Conservation (phyloP, 345 rosid species). For the Sisymbrium irio region DNA sequence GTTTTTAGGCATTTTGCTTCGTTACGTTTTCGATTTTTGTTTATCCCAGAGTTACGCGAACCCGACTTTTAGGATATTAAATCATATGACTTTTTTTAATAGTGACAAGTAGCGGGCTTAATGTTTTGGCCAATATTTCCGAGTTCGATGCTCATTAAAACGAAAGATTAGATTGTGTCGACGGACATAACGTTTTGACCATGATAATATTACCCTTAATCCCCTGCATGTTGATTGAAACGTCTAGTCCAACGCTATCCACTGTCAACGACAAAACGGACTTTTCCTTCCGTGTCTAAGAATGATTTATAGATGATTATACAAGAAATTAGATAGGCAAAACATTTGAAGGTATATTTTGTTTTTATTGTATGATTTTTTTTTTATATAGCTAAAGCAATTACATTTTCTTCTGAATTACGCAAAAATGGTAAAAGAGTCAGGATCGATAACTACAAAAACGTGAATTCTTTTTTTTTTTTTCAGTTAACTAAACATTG, state of each 20-base stretch:
- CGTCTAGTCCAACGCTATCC: background rate
- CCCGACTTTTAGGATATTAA: background rate
- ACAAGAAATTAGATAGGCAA: no score
- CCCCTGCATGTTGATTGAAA: background rate
- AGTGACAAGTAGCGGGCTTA: background rate
- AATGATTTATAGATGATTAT: background rate
- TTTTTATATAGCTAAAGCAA: no score
- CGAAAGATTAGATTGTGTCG: background rate
- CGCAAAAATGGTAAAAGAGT: background rate
- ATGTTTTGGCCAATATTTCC: background rate
- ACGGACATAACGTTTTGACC: background rate
- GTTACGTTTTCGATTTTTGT: background rate
- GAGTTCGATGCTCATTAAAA: background rate
- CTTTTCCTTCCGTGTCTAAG: background rate
- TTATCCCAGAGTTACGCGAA: background rate
- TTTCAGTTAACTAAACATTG: no score
- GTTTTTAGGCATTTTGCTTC: conserved; percentile 9
- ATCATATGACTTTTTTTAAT: background rate
- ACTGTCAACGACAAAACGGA: background rate
- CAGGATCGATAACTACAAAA: no score
- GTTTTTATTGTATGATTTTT: background rate
- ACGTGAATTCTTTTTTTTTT: no score
- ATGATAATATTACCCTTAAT: background rate
- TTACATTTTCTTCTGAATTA: background rate
- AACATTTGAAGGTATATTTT: background rate